These are phyloP conservation scores for Heimioporus sp. DNA, from an alignment of 768 basidiomycete genomes.

Conservation along the genomic window DNA sequence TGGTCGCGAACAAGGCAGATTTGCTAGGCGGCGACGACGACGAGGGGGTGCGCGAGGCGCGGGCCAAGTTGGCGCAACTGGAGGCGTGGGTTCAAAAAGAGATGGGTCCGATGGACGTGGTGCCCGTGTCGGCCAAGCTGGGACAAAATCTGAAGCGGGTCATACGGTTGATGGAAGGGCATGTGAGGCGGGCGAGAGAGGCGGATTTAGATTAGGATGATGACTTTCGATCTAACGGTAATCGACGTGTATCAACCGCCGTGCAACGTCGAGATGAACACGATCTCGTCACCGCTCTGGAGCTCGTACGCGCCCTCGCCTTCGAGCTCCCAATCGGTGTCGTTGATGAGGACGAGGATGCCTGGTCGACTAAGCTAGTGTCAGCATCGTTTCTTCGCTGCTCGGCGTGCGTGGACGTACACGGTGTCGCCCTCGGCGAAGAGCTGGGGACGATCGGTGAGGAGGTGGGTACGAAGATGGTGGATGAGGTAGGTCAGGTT, in stretches of 20 bases:
- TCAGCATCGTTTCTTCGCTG: background rate
- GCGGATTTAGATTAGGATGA: background rate
- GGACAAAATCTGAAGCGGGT: conserved; percentile 75
- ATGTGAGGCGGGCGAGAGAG: conserved; percentile 53
- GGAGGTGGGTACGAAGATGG: conserved; percentile 70
- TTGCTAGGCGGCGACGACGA: conserved; percentile 50
- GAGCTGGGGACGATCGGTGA: conserved; percentile 84
- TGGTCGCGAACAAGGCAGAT: conserved; percentile 96
- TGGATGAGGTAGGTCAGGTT: conserved; percentile 75
- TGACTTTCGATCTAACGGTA: background rate
- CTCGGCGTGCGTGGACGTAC: conserved; percentile 44
- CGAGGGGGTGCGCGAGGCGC: conserved; percentile 51
- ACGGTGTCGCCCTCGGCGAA: conserved; percentile 87
- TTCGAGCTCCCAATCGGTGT: conserved; percentile 97
- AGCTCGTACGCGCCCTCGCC: conserved; percentile 87
- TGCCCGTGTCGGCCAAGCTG: conserved; percentile 85
- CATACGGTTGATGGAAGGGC: conserved; percentile 63
- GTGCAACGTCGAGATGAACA: conserved; percentile 95
- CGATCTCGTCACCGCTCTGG: conserved; percentile 80
- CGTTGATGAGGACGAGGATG: conserved; percentile 94
- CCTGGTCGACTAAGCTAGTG: conserved; percentile 74
- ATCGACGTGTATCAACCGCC: conserved; percentile 38
- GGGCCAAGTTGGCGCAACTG: conserved; percentile 52
- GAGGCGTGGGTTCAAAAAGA: conserved; percentile 54
- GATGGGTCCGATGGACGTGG: conserved; percentile 58